Evolutionary conservation across 495 filamentous ascomycete species (phyloP).

Genomic region (Aspergillus ellipticus): DNA sequence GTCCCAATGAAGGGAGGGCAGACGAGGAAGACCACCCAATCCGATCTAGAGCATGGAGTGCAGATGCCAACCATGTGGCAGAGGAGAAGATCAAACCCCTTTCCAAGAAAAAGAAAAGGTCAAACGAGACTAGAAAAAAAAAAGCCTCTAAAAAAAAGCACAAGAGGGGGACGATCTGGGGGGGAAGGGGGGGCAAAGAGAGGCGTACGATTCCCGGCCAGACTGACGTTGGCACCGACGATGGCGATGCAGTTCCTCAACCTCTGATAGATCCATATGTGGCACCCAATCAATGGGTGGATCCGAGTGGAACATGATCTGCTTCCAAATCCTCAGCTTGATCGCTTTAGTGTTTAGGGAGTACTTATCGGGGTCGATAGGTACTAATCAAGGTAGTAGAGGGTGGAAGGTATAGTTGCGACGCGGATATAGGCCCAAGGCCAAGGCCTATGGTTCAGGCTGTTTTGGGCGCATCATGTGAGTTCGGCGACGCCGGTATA

Average conservation of each 20-base stretch:
- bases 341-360: not conserved
- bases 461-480: not conserved
- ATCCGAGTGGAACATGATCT: not conserved
- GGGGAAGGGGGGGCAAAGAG: not conserved
- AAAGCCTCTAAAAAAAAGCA: not conserved
- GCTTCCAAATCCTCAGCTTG: not conserved
- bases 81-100: not conserved
- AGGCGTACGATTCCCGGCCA: too few species aligned
- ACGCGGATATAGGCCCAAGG: not conserved
- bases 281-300: not conserved
- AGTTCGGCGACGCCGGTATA: not conserved
- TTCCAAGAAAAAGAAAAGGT: not conserved
- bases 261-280: not conserved
- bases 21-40: conserved; percentile 5
- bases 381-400: not conserved
- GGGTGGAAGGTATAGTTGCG: not conserved
- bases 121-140: not conserved
- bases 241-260: not conserved
- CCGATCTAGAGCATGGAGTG: conserved; percentile 10
- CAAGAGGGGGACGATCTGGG: not conserved
- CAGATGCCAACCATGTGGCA: conserved; percentile 45
- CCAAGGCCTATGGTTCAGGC: not conserved
- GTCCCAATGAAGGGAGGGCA: not conserved
- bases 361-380: not conserved
- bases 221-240: not conserved